Percentiles rank a stretch among this genome's conserved stretches.
Evolutionary conservation across 2,329 filamentous ascomycete species (phyloP).

Genomic region (Monosporascus sp.): DNA sequence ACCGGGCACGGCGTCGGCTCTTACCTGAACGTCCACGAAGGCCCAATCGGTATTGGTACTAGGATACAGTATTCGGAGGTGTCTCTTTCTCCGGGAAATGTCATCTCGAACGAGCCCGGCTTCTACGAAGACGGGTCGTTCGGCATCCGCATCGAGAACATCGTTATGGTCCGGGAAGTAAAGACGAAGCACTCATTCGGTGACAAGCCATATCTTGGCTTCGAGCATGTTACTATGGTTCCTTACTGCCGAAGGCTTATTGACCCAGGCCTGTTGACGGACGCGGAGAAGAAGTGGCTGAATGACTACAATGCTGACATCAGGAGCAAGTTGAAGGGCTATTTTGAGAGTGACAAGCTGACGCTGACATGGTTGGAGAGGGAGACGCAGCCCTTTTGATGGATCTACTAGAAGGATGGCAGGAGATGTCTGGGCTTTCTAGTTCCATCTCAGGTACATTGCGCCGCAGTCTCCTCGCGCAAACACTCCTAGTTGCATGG

Average conservation of each 20-base stretch:
- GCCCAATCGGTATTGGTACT: conserved; percentile 92
- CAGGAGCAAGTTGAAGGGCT: conserved; percentile 70
- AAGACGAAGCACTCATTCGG: conserved; percentile 83
- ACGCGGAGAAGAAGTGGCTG: conserved; percentile 75
- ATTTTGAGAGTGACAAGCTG: conserved; percentile 66
- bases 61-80: conserved; percentile 89
- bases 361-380: conserved; percentile 77
- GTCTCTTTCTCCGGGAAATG: conserved; percentile 82
- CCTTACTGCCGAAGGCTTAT: conserved; percentile 89
- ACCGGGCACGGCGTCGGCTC: conserved; percentile 95
- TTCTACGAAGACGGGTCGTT: conserved; percentile 96
- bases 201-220: conserved; percentile 89
- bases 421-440: conserved; percentile 1
- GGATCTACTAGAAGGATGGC: not conserved
- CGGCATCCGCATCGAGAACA: conserved; percentile 94
- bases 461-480: too few species aligned
- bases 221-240: conserved; percentile 96
- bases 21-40: conserved; percentile 94
- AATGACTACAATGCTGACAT: conserved; percentile 82
- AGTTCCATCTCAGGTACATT: conserved; percentile 1
- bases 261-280: conserved; percentile 65
- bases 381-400: conserved; percentile 66
- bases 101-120: conserved; percentile 92
- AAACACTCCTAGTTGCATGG: not conserved
- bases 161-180: conserved; percentile 86